Evolutionary conservation across 164 flowering plant species (phyloP).

Genomic region (Protea cynaroides): DNA sequence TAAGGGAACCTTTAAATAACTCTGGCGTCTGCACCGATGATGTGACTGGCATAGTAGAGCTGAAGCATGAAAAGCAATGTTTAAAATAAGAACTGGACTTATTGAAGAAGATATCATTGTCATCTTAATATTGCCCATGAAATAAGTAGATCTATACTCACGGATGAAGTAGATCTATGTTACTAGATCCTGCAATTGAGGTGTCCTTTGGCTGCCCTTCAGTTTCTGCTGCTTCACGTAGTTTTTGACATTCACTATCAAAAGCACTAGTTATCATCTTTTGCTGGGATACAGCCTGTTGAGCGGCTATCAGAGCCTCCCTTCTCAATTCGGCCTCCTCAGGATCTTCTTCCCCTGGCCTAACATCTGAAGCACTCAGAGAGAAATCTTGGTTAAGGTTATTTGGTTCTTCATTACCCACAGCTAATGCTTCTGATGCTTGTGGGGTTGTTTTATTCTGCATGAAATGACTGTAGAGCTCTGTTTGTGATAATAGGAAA

Average conservation of each 20-base stretch:
- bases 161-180: constrained; percentile 91
- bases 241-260: constrained; percentile 73
- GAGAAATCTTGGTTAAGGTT: constrained; percentile 33
- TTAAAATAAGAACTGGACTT: constrained; percentile 1
- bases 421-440: constrained; percentile 49
- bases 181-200: constrained; percentile 63
- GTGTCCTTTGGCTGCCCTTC: constrained; percentile 44
- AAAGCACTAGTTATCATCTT: constrained; percentile 78
- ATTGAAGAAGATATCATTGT: background rate
- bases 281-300: constrained; percentile 94
- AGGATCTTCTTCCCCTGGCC: constrained; percentile 48
- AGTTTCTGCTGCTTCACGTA: constrained; percentile 62
- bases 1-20: constrained; percentile 86
- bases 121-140: background rate
- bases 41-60: constrained; percentile 94
- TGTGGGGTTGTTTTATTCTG: constrained; percentile 72
- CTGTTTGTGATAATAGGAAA: constrained; percentile 90
- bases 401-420: constrained; percentile 34
- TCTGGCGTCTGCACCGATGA: constrained; percentile 92
- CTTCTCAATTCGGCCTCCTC: constrained; percentile 81
- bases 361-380: constrained; percentile 28
- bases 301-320: constrained; percentile 88
- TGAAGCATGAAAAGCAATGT: constrained; percentile 22
- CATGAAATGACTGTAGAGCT: constrained; percentile 95
- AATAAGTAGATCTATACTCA: constrained; percentile 38